Conservation (phyloP, 345 rosid genomes). For the Cardamine occulta region DNA sequence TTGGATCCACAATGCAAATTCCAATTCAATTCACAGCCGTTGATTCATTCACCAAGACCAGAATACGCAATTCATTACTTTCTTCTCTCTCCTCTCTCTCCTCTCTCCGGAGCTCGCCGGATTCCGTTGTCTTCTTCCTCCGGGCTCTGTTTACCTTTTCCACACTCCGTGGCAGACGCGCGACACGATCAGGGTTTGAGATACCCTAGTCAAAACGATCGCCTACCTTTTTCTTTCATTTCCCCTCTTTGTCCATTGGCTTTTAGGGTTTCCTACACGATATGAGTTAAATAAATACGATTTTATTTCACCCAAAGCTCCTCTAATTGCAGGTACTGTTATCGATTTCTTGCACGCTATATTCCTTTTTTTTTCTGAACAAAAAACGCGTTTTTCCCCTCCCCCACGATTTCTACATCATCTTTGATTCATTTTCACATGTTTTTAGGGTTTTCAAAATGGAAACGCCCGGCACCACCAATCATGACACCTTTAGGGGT, state of each 20-base stretch:
- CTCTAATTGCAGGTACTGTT: constrained; percentile 16
- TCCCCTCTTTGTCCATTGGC: constrained; percentile 15
- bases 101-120: constrained; percentile 39
- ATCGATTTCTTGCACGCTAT: neutral
- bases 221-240: neutral
- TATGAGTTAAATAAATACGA: constrained; percentile 32
- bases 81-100: neutral
- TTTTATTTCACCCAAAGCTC: constrained; percentile 15
- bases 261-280: constrained; percentile 29
- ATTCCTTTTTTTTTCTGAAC: neutral
- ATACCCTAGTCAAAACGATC: constrained; percentile 25
- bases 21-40: constrained; percentile 26
- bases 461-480: constrained; percentile 71
- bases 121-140: constrained; percentile 27
- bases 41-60: neutral
- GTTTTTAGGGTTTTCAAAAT: constrained; percentile 65
- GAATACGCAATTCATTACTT: neutral
- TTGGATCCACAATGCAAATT: constrained; percentile 22
- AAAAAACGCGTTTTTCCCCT: constrained; percentile 5
- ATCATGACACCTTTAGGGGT: constrained; percentile 67
- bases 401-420: neutral
- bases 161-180: constrained; percentile 18
- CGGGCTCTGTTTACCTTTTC: neutral
- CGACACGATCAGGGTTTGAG: constrained; percentile 16
- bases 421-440: neutral